These are phyloP conservation scores for Aureobasidium leucospermi DNA, from an alignment of 2,329 filamentous ascomycete species.

Conservation along the genomic window DNA sequence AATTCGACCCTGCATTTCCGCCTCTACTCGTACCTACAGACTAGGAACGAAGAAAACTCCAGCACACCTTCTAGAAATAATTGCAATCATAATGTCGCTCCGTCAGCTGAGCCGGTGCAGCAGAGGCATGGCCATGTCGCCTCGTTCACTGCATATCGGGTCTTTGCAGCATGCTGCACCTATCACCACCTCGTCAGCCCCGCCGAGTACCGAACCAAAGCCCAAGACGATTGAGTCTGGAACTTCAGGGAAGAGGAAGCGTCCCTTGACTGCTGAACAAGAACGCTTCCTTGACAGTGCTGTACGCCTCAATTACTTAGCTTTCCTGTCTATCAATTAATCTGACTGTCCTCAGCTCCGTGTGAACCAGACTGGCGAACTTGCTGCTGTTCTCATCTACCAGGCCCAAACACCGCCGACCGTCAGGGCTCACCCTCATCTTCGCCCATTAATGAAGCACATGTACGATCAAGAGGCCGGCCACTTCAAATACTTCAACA, in stretches of 20 bases:
- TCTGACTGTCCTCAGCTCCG: conserved; percentile 52
- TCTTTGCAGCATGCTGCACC: conserved; percentile 1
- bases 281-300: conserved; percentile 69
- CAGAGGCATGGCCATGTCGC: background rate
- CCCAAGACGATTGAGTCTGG: conserved; percentile 12
- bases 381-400: conserved; percentile 95
- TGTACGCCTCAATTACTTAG: conserved; percentile 34
- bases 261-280: conserved; percentile 59
- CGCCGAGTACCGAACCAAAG: conserved; percentile 17
- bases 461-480: conserved; percentile 96
- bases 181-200: conserved; percentile 16
- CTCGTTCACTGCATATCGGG: background rate
- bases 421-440: conserved; percentile 71
- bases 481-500: conserved; percentile 81
- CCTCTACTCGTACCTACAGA: background rate
- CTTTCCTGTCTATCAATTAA: background rate
- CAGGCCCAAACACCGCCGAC: conserved; percentile 79
- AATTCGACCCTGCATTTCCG: background rate
- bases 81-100: conserved; percentile 1
- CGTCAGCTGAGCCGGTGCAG: conserved; percentile 6
- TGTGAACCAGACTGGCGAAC: conserved; percentile 94
- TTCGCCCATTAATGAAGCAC: conserved; percentile 86
- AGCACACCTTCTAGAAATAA: background rate
- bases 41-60: background rate
- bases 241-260: conserved; percentile 13